Conservation (phyloP, 805 yeast species). For the Wickerhamomyces mucosus region DNA sequence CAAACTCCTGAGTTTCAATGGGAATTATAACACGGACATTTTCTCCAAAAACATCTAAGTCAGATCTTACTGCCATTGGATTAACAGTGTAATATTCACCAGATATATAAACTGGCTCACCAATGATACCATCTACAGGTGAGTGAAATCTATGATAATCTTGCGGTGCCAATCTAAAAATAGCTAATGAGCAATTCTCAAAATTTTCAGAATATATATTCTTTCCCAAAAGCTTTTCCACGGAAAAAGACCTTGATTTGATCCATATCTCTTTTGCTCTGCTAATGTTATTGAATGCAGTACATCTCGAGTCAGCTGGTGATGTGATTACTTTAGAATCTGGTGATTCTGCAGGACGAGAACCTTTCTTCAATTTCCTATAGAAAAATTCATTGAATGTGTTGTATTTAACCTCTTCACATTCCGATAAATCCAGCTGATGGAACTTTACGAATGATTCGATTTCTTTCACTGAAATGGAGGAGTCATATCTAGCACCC, state of each 20-base stretch:
- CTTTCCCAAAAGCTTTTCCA: constrained; percentile 45
- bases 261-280: constrained; percentile 78
- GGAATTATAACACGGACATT: constrained; percentile 75
- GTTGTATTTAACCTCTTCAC: constrained; percentile 42
- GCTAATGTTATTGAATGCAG: constrained; percentile 50
- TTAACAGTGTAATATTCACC: constrained; percentile 96
- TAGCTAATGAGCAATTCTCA: constrained; percentile 46
- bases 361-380: constrained; percentile 60
- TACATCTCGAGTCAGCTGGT: constrained; percentile 84
- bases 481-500: constrained; percentile 74
- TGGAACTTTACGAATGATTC: constrained; percentile 75
- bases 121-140: constrained; percentile 71
- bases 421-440: constrained; percentile 66
- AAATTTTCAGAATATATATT: constrained; percentile 30
- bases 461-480: constrained; percentile 57
- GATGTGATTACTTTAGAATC: constrained; percentile 9
- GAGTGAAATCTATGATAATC: constrained; percentile 92
- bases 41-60: constrained; percentile 87
- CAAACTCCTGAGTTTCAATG: constrained; percentile 67
- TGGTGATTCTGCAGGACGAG: constrained; percentile 55
- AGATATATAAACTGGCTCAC: constrained; percentile 56
- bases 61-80: constrained; percentile 92
- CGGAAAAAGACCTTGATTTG: constrained; percentile 70
- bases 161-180: constrained; percentile 91
- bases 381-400: constrained; percentile 89